phyloP scores from a whole-genome alignment of 805 yeast species.

The Yamadazyma tumulicola region DNA sequence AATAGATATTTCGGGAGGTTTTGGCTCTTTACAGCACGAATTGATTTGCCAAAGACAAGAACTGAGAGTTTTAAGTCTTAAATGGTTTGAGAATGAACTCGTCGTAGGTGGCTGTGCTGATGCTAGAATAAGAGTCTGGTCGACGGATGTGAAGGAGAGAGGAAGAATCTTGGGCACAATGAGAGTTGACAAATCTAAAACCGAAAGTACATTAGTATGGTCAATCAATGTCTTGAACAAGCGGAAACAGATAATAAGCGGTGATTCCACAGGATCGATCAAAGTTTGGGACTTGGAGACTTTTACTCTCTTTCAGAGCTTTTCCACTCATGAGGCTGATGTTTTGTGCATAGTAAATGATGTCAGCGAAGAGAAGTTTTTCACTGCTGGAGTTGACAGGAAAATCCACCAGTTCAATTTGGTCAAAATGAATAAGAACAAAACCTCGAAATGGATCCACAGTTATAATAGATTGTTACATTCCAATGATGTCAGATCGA shows the following conservation, averaged over 20 bases:
- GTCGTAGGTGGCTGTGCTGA: conserved; percentile 95
- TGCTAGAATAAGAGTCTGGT: conserved; percentile 87
- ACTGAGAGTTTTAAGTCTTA: conserved; percentile 70
- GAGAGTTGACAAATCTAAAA: conserved; percentile 86
- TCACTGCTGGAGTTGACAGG: conserved; percentile 91
- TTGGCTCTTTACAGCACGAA: conserved; percentile 76
- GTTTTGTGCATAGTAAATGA: conserved; percentile 70
- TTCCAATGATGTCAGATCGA: conserved; percentile 78
- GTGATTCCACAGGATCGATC: conserved; percentile 93
- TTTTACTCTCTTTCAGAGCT: conserved; percentile 75
- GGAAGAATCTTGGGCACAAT: conserved; percentile 79
- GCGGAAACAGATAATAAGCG: conserved; percentile 78
- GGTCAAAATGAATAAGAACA: conserved; percentile 26
- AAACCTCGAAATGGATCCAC: conserved; percentile 64
- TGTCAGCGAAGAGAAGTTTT: conserved; percentile 57
- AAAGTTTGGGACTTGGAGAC: conserved; percentile 88
- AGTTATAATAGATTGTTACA: conserved; percentile 76
- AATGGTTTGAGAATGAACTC: conserved; percentile 66
- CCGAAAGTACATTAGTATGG: conserved; percentile 92
- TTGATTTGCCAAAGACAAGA: conserved; percentile 78
- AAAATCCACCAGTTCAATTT: conserved; percentile 72
- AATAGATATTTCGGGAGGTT: conserved; percentile 80
- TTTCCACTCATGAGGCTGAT: conserved; percentile 87
- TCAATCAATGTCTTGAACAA: conserved; percentile 61
- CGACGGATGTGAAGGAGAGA: conserved; percentile 37